Evolutionary conservation across 106 monocot species (phyloP).

Genomic region (Dendrobium catenatum): DNA sequence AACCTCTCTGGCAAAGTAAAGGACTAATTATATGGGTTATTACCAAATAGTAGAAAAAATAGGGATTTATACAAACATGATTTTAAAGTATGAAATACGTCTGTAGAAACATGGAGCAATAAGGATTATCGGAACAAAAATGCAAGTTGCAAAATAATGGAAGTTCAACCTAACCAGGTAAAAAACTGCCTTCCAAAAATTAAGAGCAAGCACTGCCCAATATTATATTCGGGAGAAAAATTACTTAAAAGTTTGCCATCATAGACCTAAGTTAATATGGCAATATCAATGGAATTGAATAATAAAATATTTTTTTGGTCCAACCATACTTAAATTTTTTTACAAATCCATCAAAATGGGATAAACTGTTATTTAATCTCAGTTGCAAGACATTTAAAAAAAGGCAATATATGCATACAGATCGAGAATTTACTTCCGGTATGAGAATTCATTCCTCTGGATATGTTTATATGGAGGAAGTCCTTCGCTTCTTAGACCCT

Average conservation of each 20-base stretch:
- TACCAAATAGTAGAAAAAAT: not conserved
- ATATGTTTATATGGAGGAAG: conserved; percentile 59
- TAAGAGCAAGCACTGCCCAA: not conserved
- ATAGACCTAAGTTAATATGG: not conserved
- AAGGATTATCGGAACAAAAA: not conserved
- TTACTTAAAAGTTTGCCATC: not conserved
- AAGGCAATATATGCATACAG: not conserved
- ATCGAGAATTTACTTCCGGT: conserved; percentile 63
- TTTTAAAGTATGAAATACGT: not conserved
- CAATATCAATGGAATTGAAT: not conserved
- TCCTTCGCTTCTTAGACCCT: conserved; percentile 44
- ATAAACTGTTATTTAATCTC: not conserved
- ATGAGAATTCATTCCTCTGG: conserved; percentile 70
- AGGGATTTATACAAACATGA: not conserved
- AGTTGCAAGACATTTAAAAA: not conserved
- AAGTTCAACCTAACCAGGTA: not conserved
- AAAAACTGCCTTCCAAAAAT: not conserved
- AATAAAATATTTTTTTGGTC: not conserved
- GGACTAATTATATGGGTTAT: not conserved
- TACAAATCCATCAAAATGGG: too few relatives aligned
- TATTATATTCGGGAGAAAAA: not conserved
- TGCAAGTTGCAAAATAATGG: not conserved
- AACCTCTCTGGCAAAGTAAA: not conserved
- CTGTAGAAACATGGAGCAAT: not conserved
- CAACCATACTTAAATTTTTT: not conserved